These are phyloP conservation scores for Parasitella parasitica DNA, from an alignment of 371 early-diverging fungal species.

Conservation along the genomic window DNA sequence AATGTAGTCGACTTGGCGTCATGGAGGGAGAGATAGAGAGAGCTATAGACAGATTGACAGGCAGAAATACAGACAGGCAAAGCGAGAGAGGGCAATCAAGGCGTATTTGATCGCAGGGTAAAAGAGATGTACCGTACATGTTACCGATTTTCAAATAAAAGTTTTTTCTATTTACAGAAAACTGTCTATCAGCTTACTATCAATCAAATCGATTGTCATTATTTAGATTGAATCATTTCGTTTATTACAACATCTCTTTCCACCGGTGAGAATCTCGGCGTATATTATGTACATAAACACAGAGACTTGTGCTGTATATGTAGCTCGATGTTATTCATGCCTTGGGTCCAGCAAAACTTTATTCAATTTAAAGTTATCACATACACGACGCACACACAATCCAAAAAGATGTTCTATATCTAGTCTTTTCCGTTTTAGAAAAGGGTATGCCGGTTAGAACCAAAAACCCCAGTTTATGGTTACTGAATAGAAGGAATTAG, in stretches of 20 bases:
- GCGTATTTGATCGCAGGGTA: too few relatives aligned
- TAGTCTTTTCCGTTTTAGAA: neutral
- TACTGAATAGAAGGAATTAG: neutral
- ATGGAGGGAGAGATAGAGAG: neutral
- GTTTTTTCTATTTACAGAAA: neutral
- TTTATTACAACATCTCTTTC: neutral
- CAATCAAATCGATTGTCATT: too few relatives aligned
- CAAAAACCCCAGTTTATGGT: neutral
- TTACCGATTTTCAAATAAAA: neutral
- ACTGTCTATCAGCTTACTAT: neutral
- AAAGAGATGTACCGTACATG: neutral
- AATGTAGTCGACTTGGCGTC: neutral
- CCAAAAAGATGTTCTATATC: neutral
- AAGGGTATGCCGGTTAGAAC: neutral
- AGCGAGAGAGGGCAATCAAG: neutral
- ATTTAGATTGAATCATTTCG: neutral
- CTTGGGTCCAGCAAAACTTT: neutral
- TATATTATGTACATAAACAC: too few relatives aligned
- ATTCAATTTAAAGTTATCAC: neutral
- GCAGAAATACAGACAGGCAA: too few relatives aligned
- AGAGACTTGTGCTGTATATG: too few relatives aligned
- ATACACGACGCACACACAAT: neutral
- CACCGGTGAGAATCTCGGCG: too few relatives aligned
- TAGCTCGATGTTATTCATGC: too few relatives aligned
- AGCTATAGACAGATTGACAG: too few relatives aligned